Evolutionary conservation across 345 rosid species (phyloP), one percentile per base, ranked within the genome.

Genomic region (Bretschneidera sinensis): DNA sequence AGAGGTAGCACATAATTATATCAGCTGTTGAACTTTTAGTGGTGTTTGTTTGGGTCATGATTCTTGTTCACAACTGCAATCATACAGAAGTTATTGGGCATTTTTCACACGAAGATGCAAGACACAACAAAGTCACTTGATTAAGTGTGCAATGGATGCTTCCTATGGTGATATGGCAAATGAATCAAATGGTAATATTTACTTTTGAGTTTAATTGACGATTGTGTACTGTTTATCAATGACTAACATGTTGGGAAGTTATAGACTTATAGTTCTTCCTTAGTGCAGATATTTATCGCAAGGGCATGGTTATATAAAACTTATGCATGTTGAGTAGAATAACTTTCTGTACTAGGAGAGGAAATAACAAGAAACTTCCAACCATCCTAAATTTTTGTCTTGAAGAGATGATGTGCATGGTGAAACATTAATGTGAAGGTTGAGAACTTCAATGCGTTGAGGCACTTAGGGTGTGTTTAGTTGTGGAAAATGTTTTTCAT

Each of bases 91-190:
- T 60, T 54, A 20, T 57, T 54, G 68, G 74, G 48, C 57, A 7
- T 65, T 72, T 72, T 77, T 71, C 43, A 49, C 43, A 10, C 72
- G 39, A 62, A 67, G 70, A 61, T 69, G 78, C 74, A 73, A 61
- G 34, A 54, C 47, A 45, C 59, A 54, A 24, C 67, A 33, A 53
- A 60, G 63, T 66, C 52, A 51, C 25, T 14, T 76, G 59, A 71
- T 82, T 47, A 79, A 59, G 54, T 80, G 81, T 73, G 86, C 92
- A 34, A 85, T 78, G 90, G 85, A 74, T 76, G 88, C 98, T 79
- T 87, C 97, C 43, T 83, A 61, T 69, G 87, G 90, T 58, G 94
- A 87, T 66, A 64, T 70, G 67, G 70, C 83, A 14, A 74, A 80
- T 59, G 80, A 78, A 58, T 70, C 85, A 64, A 23, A 76, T 62